Percentiles rank a stretch among this genome's conserved stretches.
Conservation (phyloP, 1,284 basidiomycete genomes). For the Ceratobasidium sp. region DNA sequence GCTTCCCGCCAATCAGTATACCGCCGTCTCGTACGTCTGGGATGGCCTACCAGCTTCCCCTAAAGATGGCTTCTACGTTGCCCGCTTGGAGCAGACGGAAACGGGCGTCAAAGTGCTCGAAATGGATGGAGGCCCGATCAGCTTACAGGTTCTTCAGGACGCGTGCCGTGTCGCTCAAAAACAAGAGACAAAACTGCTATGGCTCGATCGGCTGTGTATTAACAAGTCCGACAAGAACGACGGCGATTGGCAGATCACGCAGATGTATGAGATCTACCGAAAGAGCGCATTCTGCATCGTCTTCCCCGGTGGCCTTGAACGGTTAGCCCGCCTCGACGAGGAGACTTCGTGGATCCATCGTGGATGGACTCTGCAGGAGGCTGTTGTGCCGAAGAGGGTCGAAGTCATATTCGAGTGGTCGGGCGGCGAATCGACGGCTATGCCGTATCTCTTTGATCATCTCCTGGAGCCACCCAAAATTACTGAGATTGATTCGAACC, state of each 20-base stretch:
- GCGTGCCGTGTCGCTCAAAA: neutral
- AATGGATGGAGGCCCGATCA: neutral
- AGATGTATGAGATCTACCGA: slow-evolving; percentile 13
- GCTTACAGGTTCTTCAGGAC: neutral
- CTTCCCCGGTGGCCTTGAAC: neutral
- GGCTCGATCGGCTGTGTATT: slow-evolving; percentile 25
- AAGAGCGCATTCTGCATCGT: neutral
- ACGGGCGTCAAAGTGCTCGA: neutral
- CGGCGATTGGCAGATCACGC: neutral
- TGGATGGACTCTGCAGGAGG: slow-evolving; percentile 30
- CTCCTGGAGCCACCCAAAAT: neutral
- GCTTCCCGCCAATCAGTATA: neutral
- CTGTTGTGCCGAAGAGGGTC: neutral
- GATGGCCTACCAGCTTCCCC: neutral
- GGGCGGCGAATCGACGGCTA: neutral
- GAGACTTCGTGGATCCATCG: slow-evolving; percentile 17
- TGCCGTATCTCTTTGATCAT: neutral
- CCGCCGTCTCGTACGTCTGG: slow-evolving; percentile 1
- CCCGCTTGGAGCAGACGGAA: neutral
- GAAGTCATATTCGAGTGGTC: neutral
- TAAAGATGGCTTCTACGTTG: neutral
- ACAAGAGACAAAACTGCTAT: neutral
- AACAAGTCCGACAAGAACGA: neutral
- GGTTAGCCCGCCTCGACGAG: neutral
- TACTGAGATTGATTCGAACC: neutral